A percentile compares a stretch with the other conserved stretches of the same genome.
These are phyloP conservation scores for Haplosporangium gracile DNA, from an alignment of 192 early-diverging fungal genomes.

Conservation along the genomic window DNA sequence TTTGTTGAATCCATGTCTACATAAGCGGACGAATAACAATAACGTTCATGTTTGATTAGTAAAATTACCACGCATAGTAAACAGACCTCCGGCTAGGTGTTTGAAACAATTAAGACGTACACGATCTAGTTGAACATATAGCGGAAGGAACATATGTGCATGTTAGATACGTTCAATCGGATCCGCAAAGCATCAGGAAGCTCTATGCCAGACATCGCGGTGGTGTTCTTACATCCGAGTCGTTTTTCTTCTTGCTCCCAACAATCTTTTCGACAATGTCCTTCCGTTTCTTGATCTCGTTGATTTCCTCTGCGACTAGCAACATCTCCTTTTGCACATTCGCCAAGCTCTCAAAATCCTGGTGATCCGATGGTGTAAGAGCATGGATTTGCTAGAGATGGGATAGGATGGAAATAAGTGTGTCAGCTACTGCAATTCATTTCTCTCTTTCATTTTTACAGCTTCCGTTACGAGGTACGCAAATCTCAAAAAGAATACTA, in stretches of 20 bases:
- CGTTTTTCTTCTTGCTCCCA: constrained; percentile 73
- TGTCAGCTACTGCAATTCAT: not conserved
- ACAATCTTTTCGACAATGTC: constrained; percentile 90
- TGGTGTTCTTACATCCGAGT: constrained; percentile 72
- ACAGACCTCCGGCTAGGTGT: not conserved
- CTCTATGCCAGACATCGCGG: not conserved
- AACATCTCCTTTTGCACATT: constrained; percentile 65
- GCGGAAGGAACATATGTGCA: not conserved
- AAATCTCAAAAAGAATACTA: constrained; percentile 2
- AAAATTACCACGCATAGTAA: not conserved
- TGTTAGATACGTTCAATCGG: not conserved
- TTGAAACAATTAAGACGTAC: constrained; percentile 14
- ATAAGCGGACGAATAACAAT: constrained; percentile 5
- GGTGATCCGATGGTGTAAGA: constrained; percentile 66
- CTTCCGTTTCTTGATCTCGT: constrained; percentile 88
- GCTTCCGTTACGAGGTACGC: not conserved
- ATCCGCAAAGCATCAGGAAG: not conserved
- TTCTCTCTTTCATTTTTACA: not conserved
- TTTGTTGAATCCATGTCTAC: constrained; percentile 85
- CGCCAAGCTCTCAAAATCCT: constrained; percentile 69
- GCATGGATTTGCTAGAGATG: constrained; percentile 63
- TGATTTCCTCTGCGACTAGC: constrained; percentile 83
- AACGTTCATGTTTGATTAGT: not conserved
- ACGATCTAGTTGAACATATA: constrained; percentile 31
- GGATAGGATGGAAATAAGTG: not conserved